Base-by-base conservation (phyloP, 1,284 basidiomycete genomes). In the Hemileia vastatrix region DNA sequence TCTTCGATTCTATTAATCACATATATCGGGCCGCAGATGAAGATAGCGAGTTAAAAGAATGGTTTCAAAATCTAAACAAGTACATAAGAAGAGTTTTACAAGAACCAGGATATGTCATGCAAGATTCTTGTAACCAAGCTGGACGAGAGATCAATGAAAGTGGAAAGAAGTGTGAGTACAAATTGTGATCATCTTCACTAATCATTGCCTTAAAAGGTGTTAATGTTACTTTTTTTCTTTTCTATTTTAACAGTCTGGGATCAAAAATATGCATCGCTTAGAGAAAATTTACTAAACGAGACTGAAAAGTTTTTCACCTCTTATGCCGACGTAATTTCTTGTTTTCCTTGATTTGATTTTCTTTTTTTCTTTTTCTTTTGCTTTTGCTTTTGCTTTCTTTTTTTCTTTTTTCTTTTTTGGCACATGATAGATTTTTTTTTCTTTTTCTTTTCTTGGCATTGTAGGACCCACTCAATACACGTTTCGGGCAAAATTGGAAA, bases 41-140 rank as follows among this genome's bases (percentile, higher is more conserved):
- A 62, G 93, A 97, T 70, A 79, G 83, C 55, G 86, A 85, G 70
- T 82, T 97, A 49, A 79, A 67, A 67, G 74, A 80, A 11, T 97
- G 90, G 91, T 92, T 90, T 79, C 76, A 73, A 47, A 76, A 78
- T 19, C 80, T 90, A 61, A 81, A 87, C 72, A 73, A 77, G 0
- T 92, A 84, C 75, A 71, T 84, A 19, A 84, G 84, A 72, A 84
- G 82, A 76, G 79, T 85, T 24, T 80, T 97, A 6, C 82, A 94
- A 65, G 87, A 94, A 72, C 83, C 89, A 0, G 93, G 93, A 31
- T 98, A 85, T 73, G 83, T 97, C 60, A 82, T 96, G 63, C 86
- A 90, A 68, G 85, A 88, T 1, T 80, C 83, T 40, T 90, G 72
- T 64, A 70, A 75, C 67, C 59, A 62, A 54, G 53, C 59, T 40